Evolutionary conservation across 2,329 filamentous ascomycete genomes (phyloP).

Genomic region (Colletotrichum costaricense): DNA sequence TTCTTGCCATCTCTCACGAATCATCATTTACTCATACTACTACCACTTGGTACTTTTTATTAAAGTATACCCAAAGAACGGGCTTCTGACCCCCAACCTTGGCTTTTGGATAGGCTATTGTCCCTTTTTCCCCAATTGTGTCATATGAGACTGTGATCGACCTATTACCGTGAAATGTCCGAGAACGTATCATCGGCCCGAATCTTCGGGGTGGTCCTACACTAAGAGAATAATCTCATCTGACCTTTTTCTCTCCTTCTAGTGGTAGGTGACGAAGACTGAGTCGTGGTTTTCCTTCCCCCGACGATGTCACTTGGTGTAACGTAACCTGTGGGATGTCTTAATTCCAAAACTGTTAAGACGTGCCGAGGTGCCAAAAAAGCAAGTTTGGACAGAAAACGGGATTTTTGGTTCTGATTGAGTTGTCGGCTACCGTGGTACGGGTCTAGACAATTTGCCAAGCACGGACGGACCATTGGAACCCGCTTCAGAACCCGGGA

Average conservation of each 20-base stretch:
- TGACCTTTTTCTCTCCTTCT: background rate
- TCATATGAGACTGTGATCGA: background rate
- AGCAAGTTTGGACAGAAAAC: background rate
- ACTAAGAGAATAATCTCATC: slow-evolving; percentile 5
- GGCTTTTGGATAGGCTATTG: slow-evolving; percentile 3
- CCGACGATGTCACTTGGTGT: slow-evolving; percentile 19
- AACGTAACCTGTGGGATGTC: slow-evolving; percentile 7
- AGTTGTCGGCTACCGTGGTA: background rate
- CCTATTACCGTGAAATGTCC: background rate
- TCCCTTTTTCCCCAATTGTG: background rate
- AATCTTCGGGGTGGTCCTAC: background rate
- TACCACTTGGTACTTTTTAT: background rate
- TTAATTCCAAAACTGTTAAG: background rate
- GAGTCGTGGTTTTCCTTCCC: background rate
- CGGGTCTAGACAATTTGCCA: background rate
- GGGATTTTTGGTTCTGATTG: background rate
- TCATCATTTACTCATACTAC: slow-evolving; percentile 13
- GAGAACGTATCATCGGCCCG: slow-evolving; percentile 19
- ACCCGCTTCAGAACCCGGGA: background rate
- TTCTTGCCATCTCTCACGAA: slow-evolving; percentile 32
- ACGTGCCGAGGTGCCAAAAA: background rate
- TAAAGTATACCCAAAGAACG: background rate
- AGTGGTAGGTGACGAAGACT: background rate
- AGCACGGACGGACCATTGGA: background rate
- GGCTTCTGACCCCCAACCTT: slow-evolving; percentile 5